Evolutionary conservation across 805 yeast species (phyloP).

Genomic region (Zygoascus tannicola): DNA sequence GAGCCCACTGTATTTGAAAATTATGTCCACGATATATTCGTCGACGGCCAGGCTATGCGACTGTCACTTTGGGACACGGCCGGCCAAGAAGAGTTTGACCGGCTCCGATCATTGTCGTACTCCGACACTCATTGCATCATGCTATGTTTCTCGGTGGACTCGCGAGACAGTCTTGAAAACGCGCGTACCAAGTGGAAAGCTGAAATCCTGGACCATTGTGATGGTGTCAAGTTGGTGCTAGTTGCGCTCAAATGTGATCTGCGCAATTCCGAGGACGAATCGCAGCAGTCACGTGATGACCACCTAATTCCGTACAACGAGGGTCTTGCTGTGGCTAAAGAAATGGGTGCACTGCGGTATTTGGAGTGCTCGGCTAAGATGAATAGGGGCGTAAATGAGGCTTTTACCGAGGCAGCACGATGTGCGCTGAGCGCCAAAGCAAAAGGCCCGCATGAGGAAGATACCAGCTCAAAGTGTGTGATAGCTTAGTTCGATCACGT

Average conservation of each 20-base stretch:
- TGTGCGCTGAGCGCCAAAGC: constrained; percentile 88
- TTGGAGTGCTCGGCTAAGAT: constrained; percentile 95
- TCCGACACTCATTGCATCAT: constrained; percentile 95
- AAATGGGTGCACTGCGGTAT: constrained; percentile 88
- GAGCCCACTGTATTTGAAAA: constrained; percentile 98
- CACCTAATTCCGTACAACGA: constrained; percentile 78
- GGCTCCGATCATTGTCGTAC: constrained; percentile 84
- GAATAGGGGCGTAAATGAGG: constrained; percentile 97
- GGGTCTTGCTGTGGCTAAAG: constrained; percentile 86
- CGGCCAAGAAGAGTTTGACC: constrained; percentile 96
- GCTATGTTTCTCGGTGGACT: constrained; percentile 92
- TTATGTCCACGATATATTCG: constrained; percentile 93
- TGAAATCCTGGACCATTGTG: constrained; percentile 94
- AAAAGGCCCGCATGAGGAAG: constrained; percentile 42
- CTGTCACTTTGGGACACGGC: constrained; percentile 97
- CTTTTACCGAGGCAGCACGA: constrained; percentile 96
- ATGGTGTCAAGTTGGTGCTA: constrained; percentile 85
- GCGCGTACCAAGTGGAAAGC: constrained; percentile 96
- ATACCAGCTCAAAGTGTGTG: constrained; percentile 19
- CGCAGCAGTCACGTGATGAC: constrained; percentile 22
- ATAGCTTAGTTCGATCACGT: constrained; percentile 10
- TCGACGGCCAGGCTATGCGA: constrained; percentile 88
- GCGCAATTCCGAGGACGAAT: constrained; percentile 48
- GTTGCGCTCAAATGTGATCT: constrained; percentile 94
- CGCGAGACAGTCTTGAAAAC: constrained; percentile 87